Evolutionary conservation across 2,329 filamentous ascomycete species (phyloP).

Genomic region (Beauveria medogensis): DNA sequence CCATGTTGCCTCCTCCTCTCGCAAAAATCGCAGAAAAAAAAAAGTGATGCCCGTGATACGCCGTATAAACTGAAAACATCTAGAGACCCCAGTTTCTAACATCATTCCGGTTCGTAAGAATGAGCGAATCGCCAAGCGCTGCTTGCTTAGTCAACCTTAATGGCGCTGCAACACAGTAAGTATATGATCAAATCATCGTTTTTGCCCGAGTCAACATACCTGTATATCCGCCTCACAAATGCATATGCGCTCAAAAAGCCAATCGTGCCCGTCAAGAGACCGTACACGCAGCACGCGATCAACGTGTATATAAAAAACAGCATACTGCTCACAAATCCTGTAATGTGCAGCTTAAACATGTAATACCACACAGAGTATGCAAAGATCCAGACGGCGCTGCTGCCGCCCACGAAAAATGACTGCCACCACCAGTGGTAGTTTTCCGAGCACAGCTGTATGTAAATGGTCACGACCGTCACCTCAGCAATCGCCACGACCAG

Average conservation of each 20-base stretch:
- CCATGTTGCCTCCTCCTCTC: not conserved
- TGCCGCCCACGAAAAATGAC: slow-evolving; percentile 71
- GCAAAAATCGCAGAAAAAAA: not conserved
- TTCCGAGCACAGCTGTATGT: slow-evolving; percentile 75
- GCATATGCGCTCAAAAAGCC: slow-evolving; percentile 78
- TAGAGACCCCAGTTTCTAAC: not conserved
- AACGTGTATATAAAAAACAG: slow-evolving; percentile 83
- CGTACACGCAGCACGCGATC: slow-evolving; percentile 74
- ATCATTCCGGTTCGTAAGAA: slow-evolving; percentile 6
- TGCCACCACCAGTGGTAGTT: slow-evolving; percentile 94
- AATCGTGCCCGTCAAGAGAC: slow-evolving; percentile 71
- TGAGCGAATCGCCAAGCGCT: not conserved
- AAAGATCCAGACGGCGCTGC: slow-evolving; percentile 74
- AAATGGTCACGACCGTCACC: slow-evolving; percentile 75
- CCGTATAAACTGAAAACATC: not conserved
- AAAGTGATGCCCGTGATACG: not conserved
- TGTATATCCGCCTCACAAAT: slow-evolving; percentile 78
- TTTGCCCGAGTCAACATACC: slow-evolving; percentile 1
- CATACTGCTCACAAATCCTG: slow-evolving; percentile 68
- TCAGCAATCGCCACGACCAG: slow-evolving; percentile 71
- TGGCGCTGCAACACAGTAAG: slow-evolving; percentile 31
- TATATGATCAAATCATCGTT: slow-evolving; percentile 7
- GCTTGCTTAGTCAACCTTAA: slow-evolving; percentile 38
- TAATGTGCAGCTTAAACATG: slow-evolving; percentile 69
- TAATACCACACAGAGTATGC: slow-evolving; percentile 81